Conservation (phyloP, 164 flowering plant species). For the Sedum album region DNA sequence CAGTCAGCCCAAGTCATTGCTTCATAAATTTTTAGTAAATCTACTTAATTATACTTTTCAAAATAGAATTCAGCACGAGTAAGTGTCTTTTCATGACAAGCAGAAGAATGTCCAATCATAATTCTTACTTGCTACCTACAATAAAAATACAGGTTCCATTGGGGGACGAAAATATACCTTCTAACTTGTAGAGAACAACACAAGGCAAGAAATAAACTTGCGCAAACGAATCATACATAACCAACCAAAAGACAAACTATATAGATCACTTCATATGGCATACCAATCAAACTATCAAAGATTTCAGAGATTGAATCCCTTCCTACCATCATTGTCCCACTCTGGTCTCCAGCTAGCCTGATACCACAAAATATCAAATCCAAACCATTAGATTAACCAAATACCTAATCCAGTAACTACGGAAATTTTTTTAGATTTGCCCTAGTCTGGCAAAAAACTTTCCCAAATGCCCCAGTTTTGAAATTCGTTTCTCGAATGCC, state of each 20-base stretch:
- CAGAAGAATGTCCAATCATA: too few relatives aligned
- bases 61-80: too few relatives aligned
- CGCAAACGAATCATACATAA: constrained; percentile 78
- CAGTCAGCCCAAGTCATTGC: too few relatives aligned
- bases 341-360: constrained; percentile 84
- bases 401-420: not conserved
- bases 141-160: not conserved
- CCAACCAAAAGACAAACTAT: constrained; percentile 82
- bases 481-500: too few relatives aligned
- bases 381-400: not conserved
- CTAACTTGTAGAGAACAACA: constrained; percentile 55
- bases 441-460: too few relatives aligned
- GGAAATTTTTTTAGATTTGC: too few relatives aligned
- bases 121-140: too few relatives aligned
- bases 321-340: constrained; percentile 87
- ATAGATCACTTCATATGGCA: constrained; percentile 66
- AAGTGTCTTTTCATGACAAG: too few relatives aligned
- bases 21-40: too few relatives aligned
- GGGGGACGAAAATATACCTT: constrained; percentile 34
- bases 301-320: constrained; percentile 75
- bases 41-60: too few relatives aligned
- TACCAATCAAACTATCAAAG: constrained; percentile 63
- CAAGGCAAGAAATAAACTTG: too few relatives aligned
- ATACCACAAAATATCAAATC: constrained; percentile 1
- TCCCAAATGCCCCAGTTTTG: too few relatives aligned